Evolutionary conservation across 73 alveolate species (phyloP).

Genomic region (Symbiodinium natans): DNA sequence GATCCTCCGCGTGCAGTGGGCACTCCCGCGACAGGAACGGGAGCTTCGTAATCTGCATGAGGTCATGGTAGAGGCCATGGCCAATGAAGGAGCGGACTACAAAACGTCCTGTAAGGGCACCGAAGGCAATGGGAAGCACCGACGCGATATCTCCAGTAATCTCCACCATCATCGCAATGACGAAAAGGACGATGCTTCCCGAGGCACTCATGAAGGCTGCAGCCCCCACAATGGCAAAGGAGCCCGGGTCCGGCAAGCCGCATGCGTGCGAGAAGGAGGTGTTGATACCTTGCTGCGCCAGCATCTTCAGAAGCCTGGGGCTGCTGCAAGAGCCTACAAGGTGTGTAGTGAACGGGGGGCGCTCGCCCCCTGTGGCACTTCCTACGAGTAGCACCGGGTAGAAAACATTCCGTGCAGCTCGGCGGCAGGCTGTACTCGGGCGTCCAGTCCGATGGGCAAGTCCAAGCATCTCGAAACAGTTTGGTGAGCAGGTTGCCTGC

Average conservation of each 20-base stretch:
- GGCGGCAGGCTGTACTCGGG: background rate
- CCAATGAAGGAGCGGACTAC: constrained; percentile 60
- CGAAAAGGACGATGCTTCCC: constrained; percentile 59
- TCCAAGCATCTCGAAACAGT: constrained; percentile 3
- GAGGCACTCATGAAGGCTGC: constrained; percentile 46
- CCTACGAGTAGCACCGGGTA: too few relatives aligned
- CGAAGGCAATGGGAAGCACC: constrained; percentile 61
- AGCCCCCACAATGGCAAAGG: constrained; percentile 55
- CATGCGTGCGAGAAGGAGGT: constrained; percentile 39
- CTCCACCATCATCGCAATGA: constrained; percentile 72
- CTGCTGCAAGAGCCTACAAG: too few relatives aligned
- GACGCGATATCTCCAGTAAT: constrained; percentile 68
- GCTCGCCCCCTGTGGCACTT: too few relatives aligned
- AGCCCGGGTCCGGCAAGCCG: constrained; percentile 76
- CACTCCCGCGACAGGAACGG: constrained; percentile 55
- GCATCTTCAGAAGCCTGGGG: background rate
- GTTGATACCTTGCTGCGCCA: background rate
- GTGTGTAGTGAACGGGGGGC: too few relatives aligned
- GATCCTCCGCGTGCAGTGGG: background rate
- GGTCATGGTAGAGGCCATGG: constrained; percentile 77
- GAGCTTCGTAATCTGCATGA: constrained; percentile 41
- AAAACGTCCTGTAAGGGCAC: constrained; percentile 55
- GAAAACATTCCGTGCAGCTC: too few relatives aligned
- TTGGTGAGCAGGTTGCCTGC: constrained; percentile 23
- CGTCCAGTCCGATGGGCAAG: constrained; percentile 45